phyloP scores from a whole-genome alignment of 2,329 filamentous ascomycete genomes.

The Colletotrichum gigasporum region DNA sequence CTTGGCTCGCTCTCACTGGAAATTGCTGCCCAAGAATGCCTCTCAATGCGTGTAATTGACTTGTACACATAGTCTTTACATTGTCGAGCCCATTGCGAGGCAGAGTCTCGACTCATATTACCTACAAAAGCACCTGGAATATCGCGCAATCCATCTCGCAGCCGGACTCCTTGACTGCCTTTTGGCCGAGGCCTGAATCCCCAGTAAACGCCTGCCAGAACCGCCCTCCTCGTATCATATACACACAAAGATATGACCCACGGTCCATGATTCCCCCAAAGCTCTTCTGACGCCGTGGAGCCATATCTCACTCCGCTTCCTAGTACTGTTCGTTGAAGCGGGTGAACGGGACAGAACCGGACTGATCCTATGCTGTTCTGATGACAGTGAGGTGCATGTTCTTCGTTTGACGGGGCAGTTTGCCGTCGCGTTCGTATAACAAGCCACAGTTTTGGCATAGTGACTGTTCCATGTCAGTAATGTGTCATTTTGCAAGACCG shows the following conservation, averaged over 20 bases:
- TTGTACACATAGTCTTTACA: constrained; percentile 16
- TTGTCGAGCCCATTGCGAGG: background rate
- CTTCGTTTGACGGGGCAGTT: constrained; percentile 64
- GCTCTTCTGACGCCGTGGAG: constrained; percentile 39
- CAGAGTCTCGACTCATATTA: constrained; percentile 11
- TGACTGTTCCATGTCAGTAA: constrained; percentile 60
- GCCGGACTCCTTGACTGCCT: constrained; percentile 30
- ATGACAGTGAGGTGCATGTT: constrained; percentile 32
- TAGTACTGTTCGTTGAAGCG: background rate
- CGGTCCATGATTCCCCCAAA: background rate
- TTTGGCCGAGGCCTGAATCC: constrained; percentile 15
- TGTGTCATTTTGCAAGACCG: constrained; percentile 28
- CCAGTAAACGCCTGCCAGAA: constrained; percentile 25
- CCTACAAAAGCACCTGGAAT: constrained; percentile 27
- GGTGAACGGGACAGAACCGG: background rate
- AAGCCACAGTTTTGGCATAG: constrained; percentile 95
- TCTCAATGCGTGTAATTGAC: constrained; percentile 1
- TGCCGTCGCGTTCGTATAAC: constrained; percentile 86
- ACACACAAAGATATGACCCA: constrained; percentile 5
- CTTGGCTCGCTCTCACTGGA: background rate
- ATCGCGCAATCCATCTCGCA: constrained; percentile 23
- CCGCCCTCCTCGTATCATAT: constrained; percentile 17
- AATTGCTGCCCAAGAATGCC: background rate
- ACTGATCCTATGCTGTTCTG: constrained; percentile 17
- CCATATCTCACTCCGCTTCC: background rate